Base-by-base conservation (phyloP, 1,139 yeast species). In the Saccharomyces hybrid region DNA sequence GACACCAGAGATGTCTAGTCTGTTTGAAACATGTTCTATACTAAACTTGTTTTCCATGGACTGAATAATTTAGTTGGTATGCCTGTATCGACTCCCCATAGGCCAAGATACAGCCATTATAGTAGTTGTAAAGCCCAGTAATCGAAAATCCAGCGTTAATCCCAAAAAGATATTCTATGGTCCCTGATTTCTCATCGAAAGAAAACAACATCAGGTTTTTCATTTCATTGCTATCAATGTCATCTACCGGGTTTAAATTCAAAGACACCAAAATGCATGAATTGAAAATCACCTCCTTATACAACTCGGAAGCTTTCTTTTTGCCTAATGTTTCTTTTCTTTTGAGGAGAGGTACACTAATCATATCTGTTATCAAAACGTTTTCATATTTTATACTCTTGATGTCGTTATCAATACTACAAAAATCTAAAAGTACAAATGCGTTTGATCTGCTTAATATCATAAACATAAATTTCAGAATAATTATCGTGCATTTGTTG, bases 1-100 rank as follows among this genome's bases (percentile, higher is more conserved):
- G 47, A 53, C 55, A 8, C 67, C 65, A 50, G 53, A 53, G 5
- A 53, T 29, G 2, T 28, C 12, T 2, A 59, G 21, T 3, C 50
- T 38, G 46, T 60, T 60, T 7, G 69, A 65, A 2, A 53, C 47
- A 7, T 46, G 16, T n/a, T 42, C 46, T 1, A 67, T 52, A 6
- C 50, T 56, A 49, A 67, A 67, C 2, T 59, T 51, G 47, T 65
- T 59, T 31, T 64, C 68, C 68, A 48, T 66, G 64, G 4, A 64
- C 62, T 16, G 61, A 59, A 54, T 66, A 67, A 24, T 59, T 62
- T n/a, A 67, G 48, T 48, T 60, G 56, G 50, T 56, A 62, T 4
- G 62, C 54, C 42, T 64, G 61, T 2, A 64, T 19, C 11, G 41
- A 38, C 11, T 64, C 67, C 1, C 71, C 70, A 32, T 55, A 53